These are phyloP conservation scores for Pichia nakasei DNA, from an alignment of 805 yeast genomes.

Conservation along the genomic window DNA sequence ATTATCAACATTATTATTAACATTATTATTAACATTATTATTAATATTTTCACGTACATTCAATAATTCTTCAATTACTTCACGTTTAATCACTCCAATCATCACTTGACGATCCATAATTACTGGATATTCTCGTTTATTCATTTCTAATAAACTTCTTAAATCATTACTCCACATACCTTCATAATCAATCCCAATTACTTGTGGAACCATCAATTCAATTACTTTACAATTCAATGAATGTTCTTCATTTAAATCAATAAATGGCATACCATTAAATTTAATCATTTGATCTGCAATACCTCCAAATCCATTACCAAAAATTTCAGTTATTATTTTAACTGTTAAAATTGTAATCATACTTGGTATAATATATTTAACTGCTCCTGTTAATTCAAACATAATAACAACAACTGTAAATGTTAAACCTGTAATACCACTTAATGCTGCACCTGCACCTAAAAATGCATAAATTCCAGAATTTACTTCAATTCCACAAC, in stretches of 20 bases:
- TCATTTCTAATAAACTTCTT: not conserved
- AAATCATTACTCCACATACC: conserved; percentile 23
- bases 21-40: not conserved
- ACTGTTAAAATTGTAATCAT: conserved; percentile 94
- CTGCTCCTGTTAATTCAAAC: conserved; percentile 95
- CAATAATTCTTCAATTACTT: conserved; percentile 27
- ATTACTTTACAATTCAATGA: conserved; percentile 32
- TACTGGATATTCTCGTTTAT: conserved; percentile 39
- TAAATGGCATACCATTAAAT: conserved; percentile 79
- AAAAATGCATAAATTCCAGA: conserved; percentile 94
- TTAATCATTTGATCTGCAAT: conserved; percentile 93
- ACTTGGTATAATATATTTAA: conserved; percentile 84
- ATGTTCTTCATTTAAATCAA: conserved; percentile 64
- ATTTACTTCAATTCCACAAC: conserved; percentile 43
- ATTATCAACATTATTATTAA: not conserved
- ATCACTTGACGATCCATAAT: conserved; percentile 28
- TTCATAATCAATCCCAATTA: conserved; percentile 31
- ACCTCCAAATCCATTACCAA: conserved; percentile 67
- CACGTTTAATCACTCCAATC: conserved; percentile 38
- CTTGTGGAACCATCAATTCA: conserved; percentile 53
- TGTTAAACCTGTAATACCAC: conserved; percentile 90
- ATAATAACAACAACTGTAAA: conserved; percentile 90
- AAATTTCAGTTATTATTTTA: conserved; percentile 63
- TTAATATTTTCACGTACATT: not conserved
- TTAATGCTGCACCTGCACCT: conserved; percentile 92